A percentile compares a stretch with the other conserved stretches of the same genome.
Conservation (phyloP, 2,329 filamentous ascomycete species). For the Celoporthe dispersa region DNA sequence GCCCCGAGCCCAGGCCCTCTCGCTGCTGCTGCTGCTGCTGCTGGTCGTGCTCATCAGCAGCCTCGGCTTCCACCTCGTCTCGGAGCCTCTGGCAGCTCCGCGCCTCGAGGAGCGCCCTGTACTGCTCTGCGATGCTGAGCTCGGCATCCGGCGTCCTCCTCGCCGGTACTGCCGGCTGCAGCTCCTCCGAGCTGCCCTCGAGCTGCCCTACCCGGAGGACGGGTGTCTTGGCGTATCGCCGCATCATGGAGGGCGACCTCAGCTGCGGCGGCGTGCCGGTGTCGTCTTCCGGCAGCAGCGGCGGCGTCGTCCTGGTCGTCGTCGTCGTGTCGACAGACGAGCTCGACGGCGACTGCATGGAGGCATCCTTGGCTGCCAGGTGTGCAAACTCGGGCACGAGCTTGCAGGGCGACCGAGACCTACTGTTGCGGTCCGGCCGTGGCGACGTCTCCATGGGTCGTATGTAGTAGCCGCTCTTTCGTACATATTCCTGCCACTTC, state of each 20-base stretch:
- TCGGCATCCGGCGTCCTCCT: slow-evolving; percentile 47
- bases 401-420: slow-evolving; percentile 22
- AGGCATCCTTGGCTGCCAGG: slow-evolving; percentile 38
- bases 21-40: background rate
- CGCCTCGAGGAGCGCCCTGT: slow-evolving; percentile 50
- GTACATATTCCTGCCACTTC: slow-evolving; percentile 41
- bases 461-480: slow-evolving; percentile 35
- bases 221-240: slow-evolving; percentile 57
- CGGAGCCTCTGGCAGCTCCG: slow-evolving; percentile 35
- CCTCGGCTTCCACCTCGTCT: background rate
- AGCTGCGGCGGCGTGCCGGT: slow-evolving; percentile 26
- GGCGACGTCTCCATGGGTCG: slow-evolving; percentile 32
- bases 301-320: background rate
- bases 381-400: slow-evolving; percentile 43
- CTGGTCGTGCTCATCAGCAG: background rate
- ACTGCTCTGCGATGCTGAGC: slow-evolving; percentile 53
- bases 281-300: slow-evolving; percentile 10
- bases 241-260: slow-evolving; percentile 38
- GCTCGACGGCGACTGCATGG: slow-evolving; percentile 27
- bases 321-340: slow-evolving; percentile 24
- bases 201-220: slow-evolving; percentile 55
- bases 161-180: slow-evolving; percentile 31
- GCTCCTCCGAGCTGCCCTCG: slow-evolving; percentile 40
- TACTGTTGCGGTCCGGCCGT: slow-evolving; percentile 17
- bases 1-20: background rate